Conservation (phyloP, 768 basidiomycete genomes). For the Kwoniella europaea region DNA sequence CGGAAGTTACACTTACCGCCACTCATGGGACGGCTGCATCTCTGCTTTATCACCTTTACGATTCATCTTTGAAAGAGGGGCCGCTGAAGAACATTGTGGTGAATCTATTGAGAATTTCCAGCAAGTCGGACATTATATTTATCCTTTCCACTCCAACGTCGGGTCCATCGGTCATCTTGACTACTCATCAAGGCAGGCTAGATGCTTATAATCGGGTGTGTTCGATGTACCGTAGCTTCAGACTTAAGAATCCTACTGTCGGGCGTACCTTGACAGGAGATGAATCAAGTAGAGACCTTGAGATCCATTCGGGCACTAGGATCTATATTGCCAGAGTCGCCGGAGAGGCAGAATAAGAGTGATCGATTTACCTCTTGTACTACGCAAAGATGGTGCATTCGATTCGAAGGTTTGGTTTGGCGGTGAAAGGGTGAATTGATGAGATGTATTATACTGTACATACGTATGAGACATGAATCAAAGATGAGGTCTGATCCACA, state of each 20-base stretch:
- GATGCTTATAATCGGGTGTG: background rate
- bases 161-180: background rate
- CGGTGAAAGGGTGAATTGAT: no score
- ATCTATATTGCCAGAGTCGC: background rate
- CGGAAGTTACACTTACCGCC: conserved; percentile 1
- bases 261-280: background rate
- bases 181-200: no score
- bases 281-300: background rate
- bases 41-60: conserved; percentile 3
- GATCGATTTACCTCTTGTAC: no score
- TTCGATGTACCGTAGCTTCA: background rate
- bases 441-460: no score
- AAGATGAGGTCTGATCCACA: no score
- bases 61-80: background rate
- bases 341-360: background rate
- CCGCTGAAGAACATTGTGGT: conserved; percentile 9
- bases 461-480: no score
- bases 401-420: no score
- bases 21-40: conserved; percentile 5
- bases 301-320: conserved; percentile 8
- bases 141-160: background rate
- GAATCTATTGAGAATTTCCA: conserved; percentile 1
- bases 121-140: background rate
- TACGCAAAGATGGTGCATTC: no score
- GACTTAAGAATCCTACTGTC: background rate